Evolutionary conservation across 805 yeast genomes (phyloP).

Genomic region (Brettanomyces naardenensis): DNA sequence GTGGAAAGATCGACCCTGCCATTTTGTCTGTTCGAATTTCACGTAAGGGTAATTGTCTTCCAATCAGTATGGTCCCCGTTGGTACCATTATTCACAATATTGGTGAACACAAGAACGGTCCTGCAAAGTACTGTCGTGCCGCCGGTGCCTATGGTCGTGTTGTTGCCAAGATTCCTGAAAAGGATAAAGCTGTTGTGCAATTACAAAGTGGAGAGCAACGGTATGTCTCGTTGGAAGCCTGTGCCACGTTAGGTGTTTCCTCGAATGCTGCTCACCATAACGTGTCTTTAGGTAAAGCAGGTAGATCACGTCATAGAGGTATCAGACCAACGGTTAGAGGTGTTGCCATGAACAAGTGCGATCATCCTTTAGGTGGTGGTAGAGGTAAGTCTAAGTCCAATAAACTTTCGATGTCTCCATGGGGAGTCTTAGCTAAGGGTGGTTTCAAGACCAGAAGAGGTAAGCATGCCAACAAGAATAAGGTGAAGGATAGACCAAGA

Average conservation of each 20-base stretch:
- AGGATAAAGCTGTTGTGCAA: constrained; percentile 66
- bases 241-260: constrained; percentile 90
- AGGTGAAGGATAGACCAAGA: constrained; percentile 89
- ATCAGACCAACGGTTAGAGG: constrained; percentile 95
- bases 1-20: constrained; percentile 89
- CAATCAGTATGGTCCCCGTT: constrained; percentile 86
- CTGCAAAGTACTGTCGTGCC: constrained; percentile 83
- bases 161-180: constrained; percentile 67
- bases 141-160: constrained; percentile 94
- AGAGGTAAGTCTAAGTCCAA: constrained; percentile 98
- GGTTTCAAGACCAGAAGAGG: constrained; percentile 91
- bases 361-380: constrained; percentile 99
- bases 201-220: constrained; percentile 92
- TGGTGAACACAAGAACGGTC: constrained; percentile 68
- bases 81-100: constrained; percentile 87
- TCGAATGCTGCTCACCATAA: constrained; percentile 92
- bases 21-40: constrained; percentile 78
- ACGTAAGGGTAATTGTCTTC: constrained; percentile 92
- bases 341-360: constrained; percentile 94
- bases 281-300: constrained; percentile 90
- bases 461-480: constrained; percentile 73
- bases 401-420: constrained; percentile 87
- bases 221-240: constrained; percentile 74
- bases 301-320: constrained; percentile 87
- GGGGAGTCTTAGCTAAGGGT: constrained; percentile 92